Evolutionary conservation across 805 yeast genomes (phyloP).

Genomic region (Cyberlindnera lachancei): DNA sequence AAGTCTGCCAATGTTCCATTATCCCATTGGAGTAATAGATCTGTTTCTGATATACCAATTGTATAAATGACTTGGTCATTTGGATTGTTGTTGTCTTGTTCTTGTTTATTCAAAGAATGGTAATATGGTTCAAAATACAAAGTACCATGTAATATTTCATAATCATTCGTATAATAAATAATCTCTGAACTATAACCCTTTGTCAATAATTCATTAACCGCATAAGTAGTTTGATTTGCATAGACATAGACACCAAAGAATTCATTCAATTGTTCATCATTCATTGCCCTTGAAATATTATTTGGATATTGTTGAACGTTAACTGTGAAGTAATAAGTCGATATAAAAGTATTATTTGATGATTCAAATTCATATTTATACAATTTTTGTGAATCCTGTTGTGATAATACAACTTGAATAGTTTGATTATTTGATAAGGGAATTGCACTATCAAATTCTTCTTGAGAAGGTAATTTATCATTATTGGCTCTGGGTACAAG

Average conservation of each 20-base stretch:
- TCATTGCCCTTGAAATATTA: neutral
- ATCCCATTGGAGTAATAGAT: constrained; percentile 67
- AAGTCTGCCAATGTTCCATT: constrained; percentile 43
- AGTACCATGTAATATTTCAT: constrained; percentile 1
- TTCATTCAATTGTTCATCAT: constrained; percentile 2
- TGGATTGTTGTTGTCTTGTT: constrained; percentile 1
- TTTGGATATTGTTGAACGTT: constrained; percentile 9
- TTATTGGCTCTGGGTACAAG: no score
- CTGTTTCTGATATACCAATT: constrained; percentile 57
- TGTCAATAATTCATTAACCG: constrained; percentile 5
- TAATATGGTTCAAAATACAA: constrained; percentile 9
- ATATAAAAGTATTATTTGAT: neutral
- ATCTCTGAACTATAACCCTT: constrained; percentile 12
- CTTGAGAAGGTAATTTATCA: no score
- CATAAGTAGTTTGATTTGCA: constrained; percentile 5
- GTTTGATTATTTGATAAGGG: neutral
- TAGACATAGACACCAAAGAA: constrained; percentile 9
- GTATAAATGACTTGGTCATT: constrained; percentile 24
- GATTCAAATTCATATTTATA: constrained; percentile 14
- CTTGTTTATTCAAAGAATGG: constrained; percentile 2
- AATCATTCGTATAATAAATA: constrained; percentile 8
- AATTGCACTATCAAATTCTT: no score
- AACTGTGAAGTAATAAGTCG: constrained; percentile 8
- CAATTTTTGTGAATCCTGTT: no score
- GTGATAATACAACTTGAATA: neutral